Evolutionary conservation across 192 early-diverging fungal species (phyloP).

Genomic region (Neocallimastix lanati): DNA sequence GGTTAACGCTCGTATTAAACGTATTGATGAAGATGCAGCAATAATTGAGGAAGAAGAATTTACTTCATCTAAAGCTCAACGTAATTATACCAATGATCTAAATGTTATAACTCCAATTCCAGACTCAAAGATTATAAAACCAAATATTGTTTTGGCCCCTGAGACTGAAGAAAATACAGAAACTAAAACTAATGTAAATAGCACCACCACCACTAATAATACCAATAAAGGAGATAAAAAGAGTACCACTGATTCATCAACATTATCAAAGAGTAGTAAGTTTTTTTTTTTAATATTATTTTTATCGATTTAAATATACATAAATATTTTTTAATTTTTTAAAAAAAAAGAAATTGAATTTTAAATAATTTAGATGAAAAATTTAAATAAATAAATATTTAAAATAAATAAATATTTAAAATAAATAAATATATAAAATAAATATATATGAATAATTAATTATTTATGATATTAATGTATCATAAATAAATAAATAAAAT

Average conservation of each 20-base stretch:
- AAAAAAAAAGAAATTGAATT: no score
- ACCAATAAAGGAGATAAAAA: neutral
- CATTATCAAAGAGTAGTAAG: neutral
- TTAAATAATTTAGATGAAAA: no score
- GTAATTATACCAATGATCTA: neutral
- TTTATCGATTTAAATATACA: no score
- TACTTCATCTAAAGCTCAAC: neutral
- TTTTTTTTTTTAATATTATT: no score
- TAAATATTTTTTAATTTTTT: no score
- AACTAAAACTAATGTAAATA: neutral
- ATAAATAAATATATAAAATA: no score
- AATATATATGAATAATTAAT: no score
- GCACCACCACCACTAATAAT: neutral
- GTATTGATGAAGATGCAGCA: neutral
- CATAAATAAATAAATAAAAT: no score
- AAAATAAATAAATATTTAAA: no score
- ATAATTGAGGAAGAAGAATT: neutral
- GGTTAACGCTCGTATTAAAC: neutral
- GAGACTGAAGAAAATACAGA: neutral
- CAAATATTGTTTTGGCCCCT: neutral
- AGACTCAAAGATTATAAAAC: neutral
- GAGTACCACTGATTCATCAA: neutral
- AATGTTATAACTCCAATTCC: neutral
- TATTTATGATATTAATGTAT: no score
- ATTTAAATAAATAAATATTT: no score